Evolutionary conservation across 805 yeast species (phyloP).

Genomic region (Wickerhamomyces subpelliculosus): DNA sequence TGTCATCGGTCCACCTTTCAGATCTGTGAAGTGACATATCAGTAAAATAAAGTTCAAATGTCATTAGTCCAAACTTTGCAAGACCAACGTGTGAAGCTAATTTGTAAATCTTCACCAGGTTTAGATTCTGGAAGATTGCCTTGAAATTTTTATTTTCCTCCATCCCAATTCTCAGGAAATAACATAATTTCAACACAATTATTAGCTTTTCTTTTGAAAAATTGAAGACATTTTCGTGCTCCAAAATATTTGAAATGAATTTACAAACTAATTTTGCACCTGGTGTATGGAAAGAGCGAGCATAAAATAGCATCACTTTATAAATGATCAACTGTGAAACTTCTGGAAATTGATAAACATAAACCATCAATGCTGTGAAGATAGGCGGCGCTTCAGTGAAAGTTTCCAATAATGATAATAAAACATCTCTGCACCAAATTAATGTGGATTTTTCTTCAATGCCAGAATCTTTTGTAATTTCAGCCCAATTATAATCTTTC

Average conservation of each 20-base stretch:
- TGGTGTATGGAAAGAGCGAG: not conserved
- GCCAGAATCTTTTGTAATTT: not conserved
- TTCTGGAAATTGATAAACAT: conserved; percentile 7
- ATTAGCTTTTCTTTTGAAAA: conserved; percentile 5
- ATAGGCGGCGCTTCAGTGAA: not conserved
- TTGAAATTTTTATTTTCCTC: conserved; percentile 10
- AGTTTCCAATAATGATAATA: conserved; percentile 5
- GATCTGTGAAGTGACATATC: conserved; percentile 1
- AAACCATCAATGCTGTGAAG: conserved; percentile 4
- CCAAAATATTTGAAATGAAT: conserved; percentile 1
- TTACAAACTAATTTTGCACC: conserved; percentile 2
- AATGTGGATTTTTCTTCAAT: not conserved
- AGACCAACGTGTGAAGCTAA: conserved; percentile 19
- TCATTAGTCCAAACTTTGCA: conserved; percentile 24
- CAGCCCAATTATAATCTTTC: not conserved
- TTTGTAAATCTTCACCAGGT: conserved; percentile 9
- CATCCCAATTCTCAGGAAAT: conserved; percentile 21
- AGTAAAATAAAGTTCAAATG: conserved; percentile 28
- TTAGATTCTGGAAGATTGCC: conserved; percentile 16
- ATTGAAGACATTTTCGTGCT: not conserved
- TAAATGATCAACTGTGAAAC: conserved; percentile 14
- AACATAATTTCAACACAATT: conserved; percentile 19
- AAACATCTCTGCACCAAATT: conserved; percentile 11
- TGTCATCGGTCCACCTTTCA: conserved; percentile 5
- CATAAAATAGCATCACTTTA: not conserved